These are phyloP conservation scores for Plantago rigida DNA, from an alignment of 305 asterid species.

Conservation along the genomic window DNA sequence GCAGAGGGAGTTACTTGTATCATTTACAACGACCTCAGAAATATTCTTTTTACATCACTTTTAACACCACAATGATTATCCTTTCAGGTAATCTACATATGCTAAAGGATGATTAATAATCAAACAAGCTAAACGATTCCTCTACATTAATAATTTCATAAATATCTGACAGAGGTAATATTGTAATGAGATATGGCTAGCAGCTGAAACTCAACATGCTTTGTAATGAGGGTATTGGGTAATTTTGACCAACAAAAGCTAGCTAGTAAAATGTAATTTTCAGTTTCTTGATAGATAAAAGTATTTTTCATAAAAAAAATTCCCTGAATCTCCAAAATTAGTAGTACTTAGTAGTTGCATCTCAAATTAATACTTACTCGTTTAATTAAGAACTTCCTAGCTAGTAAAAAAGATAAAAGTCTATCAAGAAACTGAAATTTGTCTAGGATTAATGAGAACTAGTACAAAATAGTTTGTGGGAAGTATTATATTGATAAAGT, in stretches of 20 bases:
- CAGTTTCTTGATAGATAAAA: not conserved
- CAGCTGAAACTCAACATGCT: too few relatives aligned
- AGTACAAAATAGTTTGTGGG: too few relatives aligned
- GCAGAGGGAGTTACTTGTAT: not conserved
- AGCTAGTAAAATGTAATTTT: not conserved
- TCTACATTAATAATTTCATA: not conserved
- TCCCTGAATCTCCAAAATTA: not conserved
- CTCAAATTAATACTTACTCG: not conserved
- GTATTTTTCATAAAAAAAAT: too few relatives aligned
- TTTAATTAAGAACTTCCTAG: too few relatives aligned
- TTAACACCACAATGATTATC: too few relatives aligned
- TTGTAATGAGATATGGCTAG: too few relatives aligned
- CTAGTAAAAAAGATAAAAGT: too few relatives aligned
- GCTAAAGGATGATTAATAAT: too few relatives aligned
- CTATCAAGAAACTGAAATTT: too few relatives aligned
- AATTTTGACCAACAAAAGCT: not conserved
- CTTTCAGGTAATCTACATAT: not conserved
- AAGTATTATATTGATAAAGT: too few relatives aligned
- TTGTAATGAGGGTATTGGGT: not conserved
- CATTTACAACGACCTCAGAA: not conserved
- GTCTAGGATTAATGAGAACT: too few relatives aligned
- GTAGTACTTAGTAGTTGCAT: constrained; percentile 9
- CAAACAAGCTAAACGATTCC: not conserved
- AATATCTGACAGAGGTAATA: not conserved
- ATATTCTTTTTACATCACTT: not conserved